These are phyloP conservation scores for Suillus americanus DNA, from an alignment of 768 basidiomycete genomes.

Conservation along the genomic window DNA sequence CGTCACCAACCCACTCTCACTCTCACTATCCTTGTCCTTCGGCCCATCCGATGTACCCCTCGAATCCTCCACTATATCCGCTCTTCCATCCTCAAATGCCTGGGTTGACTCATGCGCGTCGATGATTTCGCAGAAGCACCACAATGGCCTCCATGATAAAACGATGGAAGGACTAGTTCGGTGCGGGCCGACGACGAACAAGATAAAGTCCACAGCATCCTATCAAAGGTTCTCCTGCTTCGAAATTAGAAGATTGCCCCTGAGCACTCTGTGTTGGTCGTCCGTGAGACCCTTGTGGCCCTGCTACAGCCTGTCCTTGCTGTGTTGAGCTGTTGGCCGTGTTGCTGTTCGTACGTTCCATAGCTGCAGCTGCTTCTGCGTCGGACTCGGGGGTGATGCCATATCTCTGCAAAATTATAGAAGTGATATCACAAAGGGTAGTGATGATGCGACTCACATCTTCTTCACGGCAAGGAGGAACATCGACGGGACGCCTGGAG, in stretches of 20 bases:
- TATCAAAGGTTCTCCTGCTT: not conserved
- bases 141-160: too few species aligned
- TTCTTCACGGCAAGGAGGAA: not conserved
- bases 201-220: not conserved
- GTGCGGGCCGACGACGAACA: not conserved
- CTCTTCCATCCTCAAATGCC: too few species aligned
- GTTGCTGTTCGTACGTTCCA: too few species aligned
- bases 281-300: not conserved
- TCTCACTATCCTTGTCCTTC: slow-evolving; percentile 33
- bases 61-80: slow-evolving; percentile 56
- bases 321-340: not conserved
- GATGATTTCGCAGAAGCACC: too few species aligned
- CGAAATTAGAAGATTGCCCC: not conserved
- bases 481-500: not conserved
- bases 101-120: too few species aligned
- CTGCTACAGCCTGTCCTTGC: too few species aligned
- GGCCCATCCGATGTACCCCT: slow-evolving; percentile 58
- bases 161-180: not conserved
- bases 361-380: too few species aligned
- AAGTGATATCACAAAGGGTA: not conserved
- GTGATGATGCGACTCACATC: not conserved
- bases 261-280: not conserved
- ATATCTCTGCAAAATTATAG: not conserved
- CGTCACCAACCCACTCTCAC: not conserved
- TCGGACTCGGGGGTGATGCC: too few species aligned